Conservation (phyloP, 2,329 filamentous ascomycete species). For the Xylaria sp. region DNA sequence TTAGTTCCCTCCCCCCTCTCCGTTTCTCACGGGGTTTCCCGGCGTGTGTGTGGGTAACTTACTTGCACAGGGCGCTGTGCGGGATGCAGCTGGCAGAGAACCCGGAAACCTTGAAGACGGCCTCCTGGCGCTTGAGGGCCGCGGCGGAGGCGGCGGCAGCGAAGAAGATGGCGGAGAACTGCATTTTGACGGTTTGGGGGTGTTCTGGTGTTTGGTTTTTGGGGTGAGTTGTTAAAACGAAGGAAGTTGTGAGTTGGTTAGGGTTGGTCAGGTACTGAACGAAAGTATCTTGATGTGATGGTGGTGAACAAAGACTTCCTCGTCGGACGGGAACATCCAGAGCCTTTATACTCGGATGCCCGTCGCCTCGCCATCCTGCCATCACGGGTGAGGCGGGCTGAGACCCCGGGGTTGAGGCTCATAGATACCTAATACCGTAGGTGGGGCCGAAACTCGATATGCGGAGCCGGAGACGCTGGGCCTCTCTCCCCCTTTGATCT, state of each 20-base stretch:
- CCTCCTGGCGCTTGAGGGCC: slow-evolving; percentile 21
- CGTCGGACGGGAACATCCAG: background rate
- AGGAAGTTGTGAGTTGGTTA: background rate
- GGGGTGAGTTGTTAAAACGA: no score
- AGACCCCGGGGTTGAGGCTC: no score
- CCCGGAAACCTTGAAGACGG: slow-evolving; percentile 32
- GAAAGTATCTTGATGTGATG: background rate
- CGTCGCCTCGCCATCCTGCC: slow-evolving; percentile 1
- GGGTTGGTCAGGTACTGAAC: no score
- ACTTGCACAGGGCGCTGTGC: slow-evolving; percentile 35
- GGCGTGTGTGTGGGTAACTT: slow-evolving; percentile 5
- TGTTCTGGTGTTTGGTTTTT: no score
- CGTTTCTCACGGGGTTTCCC: no score
- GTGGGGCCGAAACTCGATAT: slow-evolving; percentile 9
- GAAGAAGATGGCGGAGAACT: slow-evolving; percentile 29
- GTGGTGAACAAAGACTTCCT: background rate
- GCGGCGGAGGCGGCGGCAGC: slow-evolving; percentile 28
- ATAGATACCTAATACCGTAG: background rate
- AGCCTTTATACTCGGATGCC: slow-evolving; percentile 6
- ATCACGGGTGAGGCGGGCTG: no score
- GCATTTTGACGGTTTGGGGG: slow-evolving; percentile 30
- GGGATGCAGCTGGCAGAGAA: slow-evolving; percentile 35
- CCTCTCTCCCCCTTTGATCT: no score
- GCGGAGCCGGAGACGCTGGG: slow-evolving; percentile 5
- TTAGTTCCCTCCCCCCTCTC: slow-evolving; percentile 2